Base-by-base conservation (phyloP, 1,284 basidiomycete species). In the Ganoderma sinense region DNA sequence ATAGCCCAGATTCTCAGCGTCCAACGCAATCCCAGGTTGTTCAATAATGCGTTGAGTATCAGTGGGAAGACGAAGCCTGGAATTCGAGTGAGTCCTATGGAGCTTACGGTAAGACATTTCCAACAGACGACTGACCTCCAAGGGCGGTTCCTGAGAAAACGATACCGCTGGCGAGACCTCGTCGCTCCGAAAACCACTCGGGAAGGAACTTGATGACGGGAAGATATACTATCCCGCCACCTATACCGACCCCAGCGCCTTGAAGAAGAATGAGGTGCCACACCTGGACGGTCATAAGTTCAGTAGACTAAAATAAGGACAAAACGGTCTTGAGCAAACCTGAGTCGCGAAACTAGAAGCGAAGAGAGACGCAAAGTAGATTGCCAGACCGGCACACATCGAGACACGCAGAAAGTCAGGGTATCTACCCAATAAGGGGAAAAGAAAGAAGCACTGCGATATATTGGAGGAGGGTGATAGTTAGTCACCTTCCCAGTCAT, bases 81-180 rank as follows among this genome's bases (percentile, higher is more conserved):
- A 2, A 14, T n/a, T 20, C 11, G 10, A 10, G 14, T 53, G 51
- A 64, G 51, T 29, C n/a, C n/a, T 29, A n/a, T n/a, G n/a, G 29
- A 5, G 16, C 31, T 39, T 29, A n/a, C 51, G 5, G 14, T 11
- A 11, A 13, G 20, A 23, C 11, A 18, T 11, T 2, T 1, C 16
- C 18, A 4, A 23, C 23, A 20, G 10, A 18, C 13, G 23, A 26
- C 33, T 14, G 20, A 74, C 78, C 77, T 33, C 77, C 78, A 1
- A 78, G 59, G 58, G 77, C 78, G 2, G 75, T 75, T 1, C 78
- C 77, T 1, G 77, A 74, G 63, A 78, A 79, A 56, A 80, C 76
- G 51, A 78, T 74, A 16, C 77, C 77, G 0, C 74, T 71, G 0
- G 79, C 77, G 13, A 79, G 71, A 5, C 78, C 78, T 11, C 77